Conservation (phyloP, 805 yeast species). For the Teunomyces stri region DNA sequence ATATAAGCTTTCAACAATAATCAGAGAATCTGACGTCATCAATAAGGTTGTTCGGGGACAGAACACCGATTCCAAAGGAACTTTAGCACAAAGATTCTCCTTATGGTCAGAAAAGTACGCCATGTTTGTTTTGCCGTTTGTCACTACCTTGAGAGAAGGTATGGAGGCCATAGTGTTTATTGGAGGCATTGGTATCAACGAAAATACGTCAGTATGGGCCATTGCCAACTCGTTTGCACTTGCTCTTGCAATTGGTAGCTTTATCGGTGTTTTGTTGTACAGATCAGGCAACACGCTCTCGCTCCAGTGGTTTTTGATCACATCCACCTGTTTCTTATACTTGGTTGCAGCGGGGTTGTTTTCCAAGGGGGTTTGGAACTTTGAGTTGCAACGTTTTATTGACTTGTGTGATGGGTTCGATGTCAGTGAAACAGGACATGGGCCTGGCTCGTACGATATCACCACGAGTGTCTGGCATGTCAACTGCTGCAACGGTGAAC, state of each 20-base stretch:
- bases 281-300: constrained; percentile 78
- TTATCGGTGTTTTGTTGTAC: constrained; percentile 67
- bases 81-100: constrained; percentile 10
- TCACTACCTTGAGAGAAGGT: constrained; percentile 87
- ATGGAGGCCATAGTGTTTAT: constrained; percentile 88
- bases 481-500: constrained; percentile 86
- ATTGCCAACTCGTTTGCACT: constrained; percentile 60
- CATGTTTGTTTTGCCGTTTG: constrained; percentile 72
- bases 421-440: constrained; percentile 83
- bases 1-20: constrained; percentile 30
- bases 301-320: constrained; percentile 67
- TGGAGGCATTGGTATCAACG: constrained; percentile 71
- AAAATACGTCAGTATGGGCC: constrained; percentile 23
- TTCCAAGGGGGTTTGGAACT: constrained; percentile 87
- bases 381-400: constrained; percentile 76
- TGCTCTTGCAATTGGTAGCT: constrained; percentile 58
- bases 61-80: constrained; percentile 2
- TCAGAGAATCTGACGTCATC: constrained; percentile 23
- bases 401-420: constrained; percentile 76
- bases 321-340: constrained; percentile 77
- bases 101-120: constrained; percentile 55
- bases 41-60: constrained; percentile 13
- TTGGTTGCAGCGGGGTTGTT: constrained; percentile 84
- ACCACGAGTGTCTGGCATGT: constrained; percentile 86
- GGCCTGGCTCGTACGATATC: constrained; percentile 91